Evolutionary conservation across 2,329 filamentous ascomycete species (phyloP).

Genomic region (Epichloe uncinata): DNA sequence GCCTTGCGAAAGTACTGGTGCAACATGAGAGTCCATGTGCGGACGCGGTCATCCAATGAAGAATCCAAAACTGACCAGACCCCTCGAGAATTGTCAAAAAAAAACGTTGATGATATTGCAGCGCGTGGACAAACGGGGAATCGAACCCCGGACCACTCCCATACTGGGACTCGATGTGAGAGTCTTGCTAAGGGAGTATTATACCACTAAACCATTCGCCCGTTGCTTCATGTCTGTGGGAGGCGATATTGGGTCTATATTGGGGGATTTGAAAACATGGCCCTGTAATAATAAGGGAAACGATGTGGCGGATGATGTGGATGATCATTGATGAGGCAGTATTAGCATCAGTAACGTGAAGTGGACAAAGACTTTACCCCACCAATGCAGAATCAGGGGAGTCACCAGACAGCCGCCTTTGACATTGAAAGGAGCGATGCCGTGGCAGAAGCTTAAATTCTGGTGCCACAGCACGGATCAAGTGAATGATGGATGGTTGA

Average conservation of each 20-base stretch:
- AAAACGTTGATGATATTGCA: neutral
- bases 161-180: accelerated
- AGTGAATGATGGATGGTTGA: too few relatives aligned
- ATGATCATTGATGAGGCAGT: too few relatives aligned
- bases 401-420: too few relatives aligned
- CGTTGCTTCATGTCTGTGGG: accelerated
- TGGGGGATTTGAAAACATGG: too few relatives aligned
- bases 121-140: constrained; percentile 11
- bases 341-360: too few relatives aligned
- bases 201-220: constrained; percentile 8
- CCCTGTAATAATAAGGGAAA: neutral
- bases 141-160: constrained; percentile 13
- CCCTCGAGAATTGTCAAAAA: neutral
- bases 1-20: too few relatives aligned
- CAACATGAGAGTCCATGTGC: too few relatives aligned
- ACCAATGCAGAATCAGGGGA: too few relatives aligned
- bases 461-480: too few relatives aligned
- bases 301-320: neutral
- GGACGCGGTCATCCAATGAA: neutral
- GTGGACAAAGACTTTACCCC: too few relatives aligned
- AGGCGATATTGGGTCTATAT: neutral
- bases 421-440: too few relatives aligned
- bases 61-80: neutral
- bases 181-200: constrained; percentile 5
- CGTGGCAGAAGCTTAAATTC: too few relatives aligned